Base-by-base conservation (phyloP, 2,329 filamentous ascomycete genomes). In the Didymella exigua region DNA sequence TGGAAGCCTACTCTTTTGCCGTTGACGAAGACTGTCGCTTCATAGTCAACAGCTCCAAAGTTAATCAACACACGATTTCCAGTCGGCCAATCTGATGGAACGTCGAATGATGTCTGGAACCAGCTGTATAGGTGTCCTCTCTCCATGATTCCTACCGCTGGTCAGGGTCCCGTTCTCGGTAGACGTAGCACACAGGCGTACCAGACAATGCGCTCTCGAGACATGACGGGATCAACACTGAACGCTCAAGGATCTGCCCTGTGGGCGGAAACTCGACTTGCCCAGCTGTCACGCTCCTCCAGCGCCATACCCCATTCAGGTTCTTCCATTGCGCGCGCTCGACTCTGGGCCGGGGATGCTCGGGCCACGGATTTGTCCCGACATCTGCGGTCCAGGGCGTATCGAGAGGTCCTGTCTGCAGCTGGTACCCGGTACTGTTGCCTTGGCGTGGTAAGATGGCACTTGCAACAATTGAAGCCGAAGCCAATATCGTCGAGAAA, bases 231-330 rank as follows among this genome's bases (percentile, higher is more conserved):
- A 84, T 75, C 18, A 84, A 62, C 0, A 84, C 80, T 21, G 81
- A 72, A 4, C 76, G 66, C 5, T 69, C 68, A 6, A 82, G 70
- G 2, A 66, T 68, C 52, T 79, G 69, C 1, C 75, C 76, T 53
- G 79, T 79, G 0, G 81, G 80, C 1, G 80, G 81, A 18, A 54
- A 68, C 3, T 75, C 62, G 19, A 78, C 62, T 5, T 76, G 79
- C 31, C 73, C 67, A 5, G 76, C 61, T 29, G 70, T 66, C 0
- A 78, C 78, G 60, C 75, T 73, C 34, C 77, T 76, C 66, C 79
- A 86, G 2, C 79, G 81, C 84, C 84, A 86, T 4, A 86, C 78
- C 0, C 84, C 84, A 53, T 86, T 86, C 5, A 86, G 74, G 38
- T 76, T 84, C 67, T 81, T 73, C 84, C 84, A 86, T 5, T 73